These are phyloP conservation scores for Endothia cerciana DNA, from an alignment of 2,329 filamentous ascomycete genomes.

Conservation along the genomic window DNA sequence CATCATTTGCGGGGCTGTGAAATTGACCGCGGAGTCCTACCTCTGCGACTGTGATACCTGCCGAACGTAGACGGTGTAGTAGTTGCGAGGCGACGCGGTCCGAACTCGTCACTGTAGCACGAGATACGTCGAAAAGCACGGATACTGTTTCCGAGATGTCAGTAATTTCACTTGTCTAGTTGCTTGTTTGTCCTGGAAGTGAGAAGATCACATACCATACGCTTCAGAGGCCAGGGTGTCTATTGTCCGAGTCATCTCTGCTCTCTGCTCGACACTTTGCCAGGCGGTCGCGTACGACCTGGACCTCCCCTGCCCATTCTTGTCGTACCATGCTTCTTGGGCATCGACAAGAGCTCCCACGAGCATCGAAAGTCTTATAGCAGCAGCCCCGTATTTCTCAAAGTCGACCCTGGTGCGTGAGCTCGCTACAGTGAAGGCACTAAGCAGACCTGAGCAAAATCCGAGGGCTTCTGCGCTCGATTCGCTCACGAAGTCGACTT, in stretches of 20 bases:
- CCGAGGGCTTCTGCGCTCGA: conserved; percentile 34
- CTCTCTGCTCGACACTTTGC: conserved; percentile 29
- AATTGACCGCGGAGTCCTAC: conserved; percentile 40
- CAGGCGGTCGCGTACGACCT: conserved; percentile 35
- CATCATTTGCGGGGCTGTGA: conserved; percentile 32
- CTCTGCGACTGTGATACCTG: conserved; percentile 36
- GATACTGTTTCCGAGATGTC: too few relatives aligned
- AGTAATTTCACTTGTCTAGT: too few relatives aligned
- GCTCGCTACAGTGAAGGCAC: conserved; percentile 42
- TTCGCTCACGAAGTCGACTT: too few relatives aligned
- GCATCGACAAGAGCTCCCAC: conserved; percentile 43
- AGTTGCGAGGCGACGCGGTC: conserved; percentile 29
- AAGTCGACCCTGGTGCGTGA: conserved; percentile 36
- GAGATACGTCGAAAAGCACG: conserved; percentile 39
- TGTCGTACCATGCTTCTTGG: conserved; percentile 33
- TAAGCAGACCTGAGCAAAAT: conserved; percentile 46
- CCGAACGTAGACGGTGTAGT: conserved; percentile 33
- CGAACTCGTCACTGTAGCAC: conserved; percentile 42
- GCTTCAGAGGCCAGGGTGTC: too few relatives aligned
- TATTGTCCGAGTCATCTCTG: conserved; percentile 30
- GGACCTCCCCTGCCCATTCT: conserved; percentile 32
- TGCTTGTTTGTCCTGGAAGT: too few relatives aligned
- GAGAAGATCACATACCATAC: too few relatives aligned
- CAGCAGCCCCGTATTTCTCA: conserved; percentile 40
- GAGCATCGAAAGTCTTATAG: conserved; percentile 43